Base-by-base conservation (phyloP, 305 asterid species). In the Fraxinus paxiana region DNA sequence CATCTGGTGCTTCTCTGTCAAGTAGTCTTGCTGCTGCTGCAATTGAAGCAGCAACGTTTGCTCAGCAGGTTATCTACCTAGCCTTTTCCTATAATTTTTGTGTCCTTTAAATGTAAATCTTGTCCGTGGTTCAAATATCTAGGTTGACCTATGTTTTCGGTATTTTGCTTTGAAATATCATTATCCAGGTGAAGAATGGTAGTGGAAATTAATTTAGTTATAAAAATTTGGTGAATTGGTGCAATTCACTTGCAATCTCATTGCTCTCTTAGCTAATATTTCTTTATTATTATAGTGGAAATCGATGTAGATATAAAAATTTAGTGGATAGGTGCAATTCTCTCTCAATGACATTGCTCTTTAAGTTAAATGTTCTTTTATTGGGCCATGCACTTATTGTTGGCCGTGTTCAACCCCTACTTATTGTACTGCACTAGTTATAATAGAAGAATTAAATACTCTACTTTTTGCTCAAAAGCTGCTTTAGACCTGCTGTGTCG, bases 1-100 rank as follows among this genome's bases (percentile, higher is more conserved):
- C 86, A 70, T 79, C 94, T 15, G 97, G 95, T 83, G 82, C 93
- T 83, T 90, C 97, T 80, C 98, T 92, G 85, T 91, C 99, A 30
- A 96, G 98, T 81, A 91, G 97, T 85, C 94, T 96, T 85, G 99
- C 99, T 80, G 97, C 99, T 84, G 99, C 99, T 82, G 99, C 99
- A 61, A 96, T 96, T 88, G 99, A 94, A 90, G 99, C 99, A 7
- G 98, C 99, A 84, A 88, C 99, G 15, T 96, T 96, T 91, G 93
- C 99, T 69, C 99, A 96, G 89, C 98, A 96, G 97, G 99, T 96
- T 77, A 71, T 79, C 76, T 83, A 70, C 63, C 85, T 78, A 24
- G 76, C 77, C 61, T 76, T 73, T 84, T 70, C 77, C 73, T 73
- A 17, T 80, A 38, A 10, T 54, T 51, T 37, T 18, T 73, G 74